A percentile compares a stretch with the other conserved stretches of the same genome.
phyloP scores from a whole-genome alignment of 352 stramenopile species.

The Globisporangium camurandrum region DNA sequence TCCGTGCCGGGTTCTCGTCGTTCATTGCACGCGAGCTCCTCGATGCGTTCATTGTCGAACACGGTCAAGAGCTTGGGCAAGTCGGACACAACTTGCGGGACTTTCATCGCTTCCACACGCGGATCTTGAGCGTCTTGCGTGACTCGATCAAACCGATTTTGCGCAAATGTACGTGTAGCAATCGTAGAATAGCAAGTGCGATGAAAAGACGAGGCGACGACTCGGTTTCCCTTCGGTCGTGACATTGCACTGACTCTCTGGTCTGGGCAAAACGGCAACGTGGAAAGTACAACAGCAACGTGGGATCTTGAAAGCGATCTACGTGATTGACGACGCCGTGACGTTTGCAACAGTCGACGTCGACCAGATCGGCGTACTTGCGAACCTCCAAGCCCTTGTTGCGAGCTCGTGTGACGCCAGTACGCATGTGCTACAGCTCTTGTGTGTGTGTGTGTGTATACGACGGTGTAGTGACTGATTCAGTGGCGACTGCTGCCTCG shows the following conservation, averaged over 20 bases:
- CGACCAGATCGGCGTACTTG: slow-evolving; percentile 87
- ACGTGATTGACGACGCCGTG: slow-evolving; percentile 82
- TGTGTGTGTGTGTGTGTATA: neutral
- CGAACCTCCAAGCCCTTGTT: slow-evolving; percentile 85
- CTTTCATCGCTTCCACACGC: slow-evolving; percentile 87
- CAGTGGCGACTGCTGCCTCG: neutral
- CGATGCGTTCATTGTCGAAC: slow-evolving; percentile 72
- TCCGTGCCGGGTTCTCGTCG: slow-evolving; percentile 71
- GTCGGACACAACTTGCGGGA: slow-evolving; percentile 87
- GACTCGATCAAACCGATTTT: slow-evolving; percentile 82
- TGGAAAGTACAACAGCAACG: slow-evolving; percentile 87
- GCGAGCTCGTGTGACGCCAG: slow-evolving; percentile 83
- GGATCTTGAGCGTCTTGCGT: slow-evolving; percentile 74
- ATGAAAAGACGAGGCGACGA: too few relatives aligned
- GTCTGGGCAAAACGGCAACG: too few relatives aligned
- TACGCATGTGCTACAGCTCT: slow-evolving; percentile 17
- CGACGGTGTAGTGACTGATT: neutral
- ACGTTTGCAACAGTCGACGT: slow-evolving; percentile 81
- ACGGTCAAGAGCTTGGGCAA: slow-evolving; percentile 66
- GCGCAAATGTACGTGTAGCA: slow-evolving; percentile 62
- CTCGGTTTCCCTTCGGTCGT: too few relatives aligned
- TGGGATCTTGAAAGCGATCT: slow-evolving; percentile 83
- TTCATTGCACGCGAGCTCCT: slow-evolving; percentile 88
- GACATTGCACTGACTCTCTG: too few relatives aligned
- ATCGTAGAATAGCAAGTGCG: too few relatives aligned